phyloP scores from a whole-genome alignment of 2,329 filamentous ascomycete species.

The Parastagonospora avenae region DNA sequence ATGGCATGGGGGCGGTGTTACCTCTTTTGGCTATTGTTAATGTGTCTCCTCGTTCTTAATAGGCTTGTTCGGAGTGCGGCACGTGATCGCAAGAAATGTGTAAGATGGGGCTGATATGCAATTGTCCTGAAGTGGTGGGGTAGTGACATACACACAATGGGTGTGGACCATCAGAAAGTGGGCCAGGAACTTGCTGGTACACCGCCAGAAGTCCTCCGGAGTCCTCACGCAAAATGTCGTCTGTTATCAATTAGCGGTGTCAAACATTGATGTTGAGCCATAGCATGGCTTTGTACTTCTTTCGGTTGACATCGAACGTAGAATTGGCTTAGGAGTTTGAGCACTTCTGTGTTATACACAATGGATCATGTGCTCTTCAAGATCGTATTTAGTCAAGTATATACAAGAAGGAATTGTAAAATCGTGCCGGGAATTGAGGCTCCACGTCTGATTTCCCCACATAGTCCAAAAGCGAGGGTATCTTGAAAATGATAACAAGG shows the following conservation, averaged over 20 bases:
- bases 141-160: neutral
- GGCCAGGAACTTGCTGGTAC: too few species aligned
- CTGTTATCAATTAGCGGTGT: too few species aligned
- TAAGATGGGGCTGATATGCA: neutral
- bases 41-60: neutral
- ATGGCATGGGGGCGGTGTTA: neutral
- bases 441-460: too few species aligned
- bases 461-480: conserved; percentile 9
- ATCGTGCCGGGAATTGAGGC: too few species aligned
- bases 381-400: too few species aligned
- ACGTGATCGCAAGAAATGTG: neutral
- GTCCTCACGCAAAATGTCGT: neutral
- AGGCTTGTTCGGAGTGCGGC: neutral
- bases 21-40: neutral
- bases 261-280: too few species aligned
- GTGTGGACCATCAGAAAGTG: neutral
- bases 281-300: too few species aligned
- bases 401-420: too few species aligned
- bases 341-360: too few species aligned
- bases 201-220: neutral
- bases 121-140: neutral
- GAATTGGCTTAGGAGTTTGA: too few species aligned
- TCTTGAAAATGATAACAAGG: conserved; percentile 2
- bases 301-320: too few species aligned
- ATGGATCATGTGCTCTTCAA: too few species aligned